Evolutionary conservation across 345 rosid genomes (phyloP), one percentile per base, ranked within the genome.

Genomic region (Bretschneidera sinensis): DNA sequence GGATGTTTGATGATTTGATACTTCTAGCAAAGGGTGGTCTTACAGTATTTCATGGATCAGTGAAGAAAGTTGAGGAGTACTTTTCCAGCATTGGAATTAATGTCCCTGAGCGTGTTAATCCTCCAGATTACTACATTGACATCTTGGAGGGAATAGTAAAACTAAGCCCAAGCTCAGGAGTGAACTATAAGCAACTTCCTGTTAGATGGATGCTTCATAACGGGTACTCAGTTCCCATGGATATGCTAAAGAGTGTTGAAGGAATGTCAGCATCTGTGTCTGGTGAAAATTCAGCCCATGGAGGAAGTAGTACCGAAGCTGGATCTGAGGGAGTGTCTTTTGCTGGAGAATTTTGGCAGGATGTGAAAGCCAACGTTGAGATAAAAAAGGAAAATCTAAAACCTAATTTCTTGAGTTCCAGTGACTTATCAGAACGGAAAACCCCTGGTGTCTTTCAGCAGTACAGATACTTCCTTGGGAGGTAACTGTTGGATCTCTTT

Each of bases 141-240:
- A 83, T 95, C 66, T 74, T 95, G 69, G 99, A 95, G 66, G 99
- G 99, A 56, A 88, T 95, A 67, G 60, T 79, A 52, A 95, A 95
- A 72, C 85, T 77, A 54, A 78, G 64, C 25, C 22, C 77, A 48
- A 83, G 76, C 70, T 47, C 85, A 20, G 96, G 86, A 17, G 83
- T 86, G 63, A 81, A 78, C 64, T 68, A 71, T 50, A 88, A 85
- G 57, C 91, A 95, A 71, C 92, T 95, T 69, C 97, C 97, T 0
- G 83, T 82, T 48, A 81, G 96, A 60, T 95, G 99, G 99, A 95
- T 95, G 97, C 92, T 95, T 68, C 99, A 95, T 35, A 95, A 95
- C 72, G 85, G 88, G 50, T 95, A 91, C 61, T 83, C 76, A 6
- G 92, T 91, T 65, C 99, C 97, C 21, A 65, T 73, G 73, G 99